Evolutionary conservation across 495 filamentous ascomycete genomes (phyloP).

Genomic region (Clohesyomyces aquaticus): DNA sequence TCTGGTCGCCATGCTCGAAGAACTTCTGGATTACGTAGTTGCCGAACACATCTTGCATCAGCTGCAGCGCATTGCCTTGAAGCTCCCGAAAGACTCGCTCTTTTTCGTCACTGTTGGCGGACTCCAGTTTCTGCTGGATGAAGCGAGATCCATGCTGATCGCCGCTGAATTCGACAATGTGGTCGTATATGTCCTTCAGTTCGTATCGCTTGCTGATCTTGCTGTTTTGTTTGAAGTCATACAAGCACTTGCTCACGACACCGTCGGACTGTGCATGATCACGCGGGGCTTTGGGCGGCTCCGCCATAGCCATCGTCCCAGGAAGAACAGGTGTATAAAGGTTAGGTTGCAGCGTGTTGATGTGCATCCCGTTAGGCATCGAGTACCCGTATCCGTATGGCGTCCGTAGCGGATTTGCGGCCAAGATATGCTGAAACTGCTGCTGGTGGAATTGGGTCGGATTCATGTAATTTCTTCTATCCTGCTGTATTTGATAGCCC

Average conservation of each 20-base stretch:
- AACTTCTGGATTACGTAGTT: constrained; percentile 99
- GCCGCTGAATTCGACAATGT: constrained; percentile 92
- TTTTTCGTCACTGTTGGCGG: constrained; percentile 95
- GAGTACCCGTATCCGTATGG: constrained; percentile 39
- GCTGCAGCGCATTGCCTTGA: constrained; percentile 74
- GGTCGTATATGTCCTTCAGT: constrained; percentile 86
- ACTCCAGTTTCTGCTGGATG: constrained; percentile 92
- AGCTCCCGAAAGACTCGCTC: constrained; percentile 92
- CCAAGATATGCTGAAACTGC: constrained; percentile 40
- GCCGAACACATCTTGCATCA: constrained; percentile 96
- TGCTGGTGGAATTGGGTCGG: constrained; percentile 32
- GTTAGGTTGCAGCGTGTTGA: constrained; percentile 42
- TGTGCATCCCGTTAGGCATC: constrained; percentile 35
- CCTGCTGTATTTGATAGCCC: constrained; percentile 47
- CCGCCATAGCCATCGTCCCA: constrained; percentile 43
- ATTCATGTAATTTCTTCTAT: constrained; percentile 33
- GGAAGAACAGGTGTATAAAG: constrained; percentile 40
- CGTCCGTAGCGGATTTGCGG: constrained; percentile 34
- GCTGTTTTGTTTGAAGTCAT: constrained; percentile 75
- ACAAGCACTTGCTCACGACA: constrained; percentile 71
- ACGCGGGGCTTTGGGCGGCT: constrained; percentile 57
- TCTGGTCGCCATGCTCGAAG: constrained; percentile 94
- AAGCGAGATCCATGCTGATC: constrained; percentile 96
- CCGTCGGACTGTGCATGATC: constrained; percentile 65
- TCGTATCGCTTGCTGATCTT: constrained; percentile 83